Percentiles rank a stretch among this genome's conserved stretches.
These are phyloP conservation scores for Colletotrichum liaoningense DNA, from an alignment of 2,329 filamentous ascomycete species.

Conservation along the genomic window DNA sequence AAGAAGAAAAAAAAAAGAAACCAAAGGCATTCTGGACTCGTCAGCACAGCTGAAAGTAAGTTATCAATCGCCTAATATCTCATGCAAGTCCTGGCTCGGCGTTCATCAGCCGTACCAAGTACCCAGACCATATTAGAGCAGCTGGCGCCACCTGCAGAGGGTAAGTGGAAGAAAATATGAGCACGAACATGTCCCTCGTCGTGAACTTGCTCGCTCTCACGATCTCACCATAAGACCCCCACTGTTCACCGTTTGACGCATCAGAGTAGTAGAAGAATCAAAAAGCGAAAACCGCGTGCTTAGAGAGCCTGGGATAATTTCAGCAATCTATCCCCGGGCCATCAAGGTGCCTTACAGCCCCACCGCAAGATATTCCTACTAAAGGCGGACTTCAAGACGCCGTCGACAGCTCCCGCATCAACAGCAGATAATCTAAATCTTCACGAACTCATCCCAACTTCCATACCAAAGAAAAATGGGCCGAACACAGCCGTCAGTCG, in stretches of 20 bases:
- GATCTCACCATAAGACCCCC: not conserved
- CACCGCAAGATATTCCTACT: not conserved
- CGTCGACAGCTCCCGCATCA: not conserved
- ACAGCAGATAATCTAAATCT: not conserved
- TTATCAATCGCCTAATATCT: slow-evolving; percentile 12
- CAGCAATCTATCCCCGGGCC: not conserved
- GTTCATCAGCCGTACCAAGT: not conserved
- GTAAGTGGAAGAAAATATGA: not conserved
- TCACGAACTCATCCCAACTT: too few relatives aligned
- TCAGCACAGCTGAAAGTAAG: not conserved
- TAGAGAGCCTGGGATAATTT: too few relatives aligned
- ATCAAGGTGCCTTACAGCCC: slow-evolving; percentile 5
- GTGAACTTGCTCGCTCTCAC: not conserved
- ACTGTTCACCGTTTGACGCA: too few relatives aligned
- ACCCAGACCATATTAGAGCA: not conserved
- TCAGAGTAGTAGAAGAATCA: not conserved
- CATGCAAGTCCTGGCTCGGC: slow-evolving; percentile 18
- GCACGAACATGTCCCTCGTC: not conserved
- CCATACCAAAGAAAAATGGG: slow-evolving; percentile 15
- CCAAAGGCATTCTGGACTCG: too few relatives aligned
- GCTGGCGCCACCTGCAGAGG: not conserved
- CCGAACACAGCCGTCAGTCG: slow-evolving; percentile 29
- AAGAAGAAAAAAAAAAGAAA: too few relatives aligned
- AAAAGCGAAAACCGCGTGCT: not conserved
- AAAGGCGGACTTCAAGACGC: not conserved